Evolutionary conservation across 768 basidiomycete species (phyloP).

Genomic region (Leccinum ochraceum): DNA sequence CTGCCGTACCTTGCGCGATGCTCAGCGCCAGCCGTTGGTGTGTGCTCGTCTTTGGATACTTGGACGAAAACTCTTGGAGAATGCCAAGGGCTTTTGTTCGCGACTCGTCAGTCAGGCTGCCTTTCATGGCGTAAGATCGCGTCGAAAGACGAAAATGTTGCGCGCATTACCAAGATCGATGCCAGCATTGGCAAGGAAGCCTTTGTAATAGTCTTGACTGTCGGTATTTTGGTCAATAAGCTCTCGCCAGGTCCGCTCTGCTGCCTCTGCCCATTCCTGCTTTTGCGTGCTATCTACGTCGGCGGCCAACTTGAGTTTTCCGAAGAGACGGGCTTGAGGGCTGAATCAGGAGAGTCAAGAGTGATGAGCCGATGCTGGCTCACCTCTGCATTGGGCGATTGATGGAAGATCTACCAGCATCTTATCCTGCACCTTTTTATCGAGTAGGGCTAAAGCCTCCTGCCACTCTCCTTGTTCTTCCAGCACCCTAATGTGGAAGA

Average conservation of each 20-base stretch:
- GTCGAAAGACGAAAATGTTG: not conserved
- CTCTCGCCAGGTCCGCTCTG: slow-evolving; percentile 77
- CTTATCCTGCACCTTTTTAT: slow-evolving; percentile 61
- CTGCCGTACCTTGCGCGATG: slow-evolving; percentile 50
- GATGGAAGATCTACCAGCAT: slow-evolving; percentile 70
- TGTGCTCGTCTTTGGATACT: slow-evolving; percentile 67
- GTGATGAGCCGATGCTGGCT: slow-evolving; percentile 3
- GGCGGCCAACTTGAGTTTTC: slow-evolving; percentile 43
- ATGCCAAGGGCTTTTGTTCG: slow-evolving; percentile 53
- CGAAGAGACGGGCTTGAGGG: slow-evolving; percentile 71
- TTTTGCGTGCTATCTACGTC: slow-evolving; percentile 15
- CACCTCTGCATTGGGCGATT: slow-evolving; percentile 70
- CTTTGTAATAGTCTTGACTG: slow-evolving; percentile 74
- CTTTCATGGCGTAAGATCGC: slow-evolving; percentile 29
- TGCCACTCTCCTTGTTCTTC: slow-evolving; percentile 68
- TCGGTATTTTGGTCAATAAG: slow-evolving; percentile 89
- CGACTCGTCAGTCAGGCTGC: slow-evolving; percentile 48
- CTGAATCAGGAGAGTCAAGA: slow-evolving; percentile 5
- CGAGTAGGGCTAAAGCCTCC: slow-evolving; percentile 63
- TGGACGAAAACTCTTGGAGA: slow-evolving; percentile 59
- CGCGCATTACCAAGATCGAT: slow-evolving; percentile 59
- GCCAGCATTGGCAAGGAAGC: slow-evolving; percentile 66
- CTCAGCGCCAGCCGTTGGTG: slow-evolving; percentile 75
- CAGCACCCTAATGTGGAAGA: slow-evolving; percentile 74
- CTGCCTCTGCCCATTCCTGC: slow-evolving; percentile 54